Evolutionary conservation across 2,329 filamentous ascomycete genomes (phyloP).

Genomic region (Dryadomyces quercivorus): DNA sequence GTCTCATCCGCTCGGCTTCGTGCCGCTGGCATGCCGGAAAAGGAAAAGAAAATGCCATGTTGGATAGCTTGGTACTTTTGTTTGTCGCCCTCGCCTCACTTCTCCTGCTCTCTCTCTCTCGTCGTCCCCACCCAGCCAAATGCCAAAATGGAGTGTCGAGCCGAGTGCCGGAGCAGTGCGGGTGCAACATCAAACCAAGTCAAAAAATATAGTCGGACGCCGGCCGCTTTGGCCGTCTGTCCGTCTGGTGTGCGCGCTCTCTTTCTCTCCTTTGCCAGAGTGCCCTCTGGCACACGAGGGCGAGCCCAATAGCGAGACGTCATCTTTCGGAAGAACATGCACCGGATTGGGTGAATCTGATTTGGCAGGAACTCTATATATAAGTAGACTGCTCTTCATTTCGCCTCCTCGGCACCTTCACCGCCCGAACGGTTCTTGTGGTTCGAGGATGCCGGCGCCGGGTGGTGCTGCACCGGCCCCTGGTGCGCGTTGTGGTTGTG

Average conservation of each 20-base stretch:
- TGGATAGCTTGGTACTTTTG: not conserved
- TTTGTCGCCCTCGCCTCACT: no score
- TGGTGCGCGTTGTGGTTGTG: conserved; percentile 20
- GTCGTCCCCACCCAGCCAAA: no score
- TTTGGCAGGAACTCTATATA: not conserved
- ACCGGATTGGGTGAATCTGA: not conserved
- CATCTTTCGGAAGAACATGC: not conserved
- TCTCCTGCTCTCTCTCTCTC: no score
- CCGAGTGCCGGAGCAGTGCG: not conserved
- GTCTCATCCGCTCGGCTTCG: not conserved
- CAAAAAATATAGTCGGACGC: no score
- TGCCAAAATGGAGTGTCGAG: not conserved
- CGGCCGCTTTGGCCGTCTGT: no score
- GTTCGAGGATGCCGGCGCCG: conserved; percentile 20
- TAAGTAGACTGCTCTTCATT: conserved; percentile 15
- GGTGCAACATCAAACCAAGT: not conserved
- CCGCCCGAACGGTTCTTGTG: conserved; percentile 20
- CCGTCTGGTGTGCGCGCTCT: not conserved
- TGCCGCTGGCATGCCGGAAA: not conserved
- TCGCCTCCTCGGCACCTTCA: conserved; percentile 32
- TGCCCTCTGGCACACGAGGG: not conserved
- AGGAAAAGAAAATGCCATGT: not conserved
- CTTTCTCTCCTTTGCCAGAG: not conserved
- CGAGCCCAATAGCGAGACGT: no score
- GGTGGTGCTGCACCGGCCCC: conserved; percentile 17